Evolutionary conservation across 2,329 filamentous ascomycete genomes (phyloP).

Genomic region (Aspergillus calidoustus): DNA sequence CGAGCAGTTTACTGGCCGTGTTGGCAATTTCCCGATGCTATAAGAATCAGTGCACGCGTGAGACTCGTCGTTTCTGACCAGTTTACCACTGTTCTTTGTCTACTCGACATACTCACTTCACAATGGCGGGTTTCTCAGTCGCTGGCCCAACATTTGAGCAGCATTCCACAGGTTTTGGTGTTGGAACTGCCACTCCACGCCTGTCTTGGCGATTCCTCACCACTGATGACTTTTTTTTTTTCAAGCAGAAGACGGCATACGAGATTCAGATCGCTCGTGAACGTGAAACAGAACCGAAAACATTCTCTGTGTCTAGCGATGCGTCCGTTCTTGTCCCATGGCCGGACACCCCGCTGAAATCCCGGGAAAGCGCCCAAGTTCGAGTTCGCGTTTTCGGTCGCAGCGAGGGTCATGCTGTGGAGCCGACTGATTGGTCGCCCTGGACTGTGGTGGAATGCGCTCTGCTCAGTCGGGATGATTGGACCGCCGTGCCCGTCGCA

Average conservation of each 20-base stretch:
- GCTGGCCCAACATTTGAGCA: conserved; percentile 6
- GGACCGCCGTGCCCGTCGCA: neutral
- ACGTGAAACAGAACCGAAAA: neutral
- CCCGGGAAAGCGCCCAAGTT: conserved; percentile 4
- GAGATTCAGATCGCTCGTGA: conserved; percentile 25
- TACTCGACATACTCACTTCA: neutral
- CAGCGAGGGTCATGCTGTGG: neutral
- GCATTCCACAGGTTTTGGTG: conserved; percentile 28
- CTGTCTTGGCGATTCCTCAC: conserved; percentile 33
- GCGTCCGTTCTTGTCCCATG: conserved; percentile 8
- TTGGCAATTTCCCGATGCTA: neutral
- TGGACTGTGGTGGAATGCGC: conserved; percentile 7
- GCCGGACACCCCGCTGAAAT: neutral
- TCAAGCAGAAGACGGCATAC: no score
- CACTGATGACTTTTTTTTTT: no score
- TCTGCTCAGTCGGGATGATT: neutral
- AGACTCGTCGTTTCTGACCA: neutral
- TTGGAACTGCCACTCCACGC: conserved; percentile 28
- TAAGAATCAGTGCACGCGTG: neutral
- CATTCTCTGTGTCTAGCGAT: neutral
- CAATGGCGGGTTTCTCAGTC: neutral
- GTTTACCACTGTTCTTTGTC: neutral
- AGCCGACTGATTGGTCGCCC: conserved; percentile 6
- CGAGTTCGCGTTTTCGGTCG: conserved; percentile 10
- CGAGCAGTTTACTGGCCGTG: neutral